phyloP scores from a whole-genome alignment of 1,284 basidiomycete genomes.

The Ustilago tritici region DNA sequence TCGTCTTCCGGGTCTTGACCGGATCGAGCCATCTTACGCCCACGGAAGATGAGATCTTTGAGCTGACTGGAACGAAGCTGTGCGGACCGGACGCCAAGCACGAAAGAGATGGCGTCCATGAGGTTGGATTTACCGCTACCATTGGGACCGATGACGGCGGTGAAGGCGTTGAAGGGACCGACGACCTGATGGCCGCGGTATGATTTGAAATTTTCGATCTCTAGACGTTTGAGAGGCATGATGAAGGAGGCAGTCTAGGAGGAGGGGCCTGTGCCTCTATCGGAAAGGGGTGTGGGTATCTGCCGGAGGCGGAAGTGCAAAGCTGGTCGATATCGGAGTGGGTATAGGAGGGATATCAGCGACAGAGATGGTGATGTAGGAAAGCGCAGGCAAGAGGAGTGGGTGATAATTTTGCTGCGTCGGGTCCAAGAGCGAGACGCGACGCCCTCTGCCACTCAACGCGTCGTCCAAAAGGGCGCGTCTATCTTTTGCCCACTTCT shows the following conservation, averaged over 20 bases:
- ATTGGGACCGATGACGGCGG: conserved; percentile 95
- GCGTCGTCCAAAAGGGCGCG: conserved; percentile 12
- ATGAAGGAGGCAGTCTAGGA: conserved; percentile 17
- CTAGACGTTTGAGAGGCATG: conserved; percentile 67
- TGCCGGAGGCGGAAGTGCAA: neutral
- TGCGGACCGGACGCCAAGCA: conserved; percentile 92
- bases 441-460: conserved; percentile 15
- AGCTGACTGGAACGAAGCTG: conserved; percentile 93
- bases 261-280: conserved; percentile 36
- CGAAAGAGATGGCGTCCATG: conserved; percentile 99
- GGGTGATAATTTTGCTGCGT: conserved; percentile 4
- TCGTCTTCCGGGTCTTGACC: conserved; percentile 69
- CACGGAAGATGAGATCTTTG: conserved; percentile 94
- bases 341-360: neutral
- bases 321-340: neutral
- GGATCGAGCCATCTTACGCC: conserved; percentile 75
- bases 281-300: neutral
- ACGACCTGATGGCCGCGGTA: conserved; percentile 89
- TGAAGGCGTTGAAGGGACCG: conserved; percentile 91
- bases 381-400: neutral
- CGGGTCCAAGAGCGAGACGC: conserved; percentile 10
- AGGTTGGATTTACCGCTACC: conserved; percentile 98
- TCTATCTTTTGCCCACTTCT: neutral
- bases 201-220: conserved; percentile 69
- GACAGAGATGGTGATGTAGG: neutral